Evolutionary conservation across 2,329 filamentous ascomycete species (phyloP).

Genomic region (Plectosphaerella sp.): DNA sequence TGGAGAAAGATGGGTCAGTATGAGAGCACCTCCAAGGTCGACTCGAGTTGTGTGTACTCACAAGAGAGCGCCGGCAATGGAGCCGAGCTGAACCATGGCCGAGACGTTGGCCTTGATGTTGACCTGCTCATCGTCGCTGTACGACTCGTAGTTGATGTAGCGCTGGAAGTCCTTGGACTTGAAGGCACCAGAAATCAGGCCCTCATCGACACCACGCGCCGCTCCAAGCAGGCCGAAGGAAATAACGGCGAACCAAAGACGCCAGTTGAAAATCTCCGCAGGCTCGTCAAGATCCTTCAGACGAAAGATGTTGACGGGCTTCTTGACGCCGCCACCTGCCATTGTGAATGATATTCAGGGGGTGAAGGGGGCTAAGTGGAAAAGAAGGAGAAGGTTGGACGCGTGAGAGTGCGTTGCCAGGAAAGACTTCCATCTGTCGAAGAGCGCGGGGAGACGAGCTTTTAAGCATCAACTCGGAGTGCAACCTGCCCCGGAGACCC

Average conservation of each 20-base stretch:
- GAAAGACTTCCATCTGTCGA: no score
- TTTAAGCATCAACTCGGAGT: no score
- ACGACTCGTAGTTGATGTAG: slow-evolving; percentile 52
- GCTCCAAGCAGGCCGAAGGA: slow-evolving; percentile 73
- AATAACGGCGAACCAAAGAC: slow-evolving; percentile 71
- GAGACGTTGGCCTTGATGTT: slow-evolving; percentile 74
- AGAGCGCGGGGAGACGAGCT: no score
- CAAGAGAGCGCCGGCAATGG: slow-evolving; percentile 64
- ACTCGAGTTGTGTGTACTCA: slow-evolving; percentile 16
- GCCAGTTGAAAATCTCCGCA: slow-evolving; percentile 70
- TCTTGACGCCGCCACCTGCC: slow-evolving; percentile 43
- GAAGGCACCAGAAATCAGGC: slow-evolving; percentile 69
- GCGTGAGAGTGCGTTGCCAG: no score
- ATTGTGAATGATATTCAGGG: slow-evolving; percentile 22
- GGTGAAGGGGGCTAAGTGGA: neutral
- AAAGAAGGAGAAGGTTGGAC: no score
- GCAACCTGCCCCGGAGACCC: no score
- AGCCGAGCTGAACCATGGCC: slow-evolving; percentile 77
- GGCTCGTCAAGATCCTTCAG: slow-evolving; percentile 62
- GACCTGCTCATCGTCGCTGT: slow-evolving; percentile 48
- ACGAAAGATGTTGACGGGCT: slow-evolving; percentile 59
- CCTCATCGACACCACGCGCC: slow-evolving; percentile 75
- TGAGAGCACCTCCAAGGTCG: neutral
- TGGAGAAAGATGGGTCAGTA: slow-evolving; percentile 16
- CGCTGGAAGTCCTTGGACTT: slow-evolving; percentile 60